Evolutionary conservation across 352 stramenopile genomes (phyloP), one percentile per base, ranked within the genome.

Genomic region (Phytophthora cactorum): DNA sequence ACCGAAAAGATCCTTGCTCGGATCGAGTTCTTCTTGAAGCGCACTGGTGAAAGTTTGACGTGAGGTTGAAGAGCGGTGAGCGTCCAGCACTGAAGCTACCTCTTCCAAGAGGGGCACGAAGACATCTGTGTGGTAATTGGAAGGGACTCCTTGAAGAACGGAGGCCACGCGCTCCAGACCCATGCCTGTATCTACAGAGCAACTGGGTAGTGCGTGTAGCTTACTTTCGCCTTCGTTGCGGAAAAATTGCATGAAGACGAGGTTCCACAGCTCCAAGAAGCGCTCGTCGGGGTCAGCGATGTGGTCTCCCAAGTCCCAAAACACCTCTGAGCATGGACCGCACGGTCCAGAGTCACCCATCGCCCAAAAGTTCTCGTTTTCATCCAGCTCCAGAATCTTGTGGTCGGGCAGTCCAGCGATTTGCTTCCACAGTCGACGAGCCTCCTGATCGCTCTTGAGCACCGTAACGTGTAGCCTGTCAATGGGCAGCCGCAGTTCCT

Each of bases 191-290:
- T 99, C 97, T 29, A 99, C 92, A 44, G 97, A 97, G 59, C 97
- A 92, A 34, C 78, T 82, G 1, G 97, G 96, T 36, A 99, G 78
- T 44, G 87, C 64, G 53, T 91, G 73, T 45, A 98, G 70, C 27
- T 77, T 82, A 6, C 83, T 87, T 5, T 65, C 55, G 60, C 96
- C 86, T 46, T 90, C 82, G 45, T 97, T 88, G 39, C 96, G 90
- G 81, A 96, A 97, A 73, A 97, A 98, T 79, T 99, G 96, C 85
- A 99, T 99, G 72, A 99, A 99, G 12, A 99, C 97, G 62, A 98
- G 88, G 73, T 99, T 99, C 96, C 97, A 99, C 53, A 99, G 98
- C 79, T 98, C 93, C 59, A 98, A 82, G 38, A 77, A 94, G 25
- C 81, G 82, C 50, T 92, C 83, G 43, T 92, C 78, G 10, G 93